Percentiles rank a stretch among this genome's conserved stretches.
Evolutionary conservation across 371 early-diverging fungal species (phyloP).

Genomic region (Mucor plumbeus): DNA sequence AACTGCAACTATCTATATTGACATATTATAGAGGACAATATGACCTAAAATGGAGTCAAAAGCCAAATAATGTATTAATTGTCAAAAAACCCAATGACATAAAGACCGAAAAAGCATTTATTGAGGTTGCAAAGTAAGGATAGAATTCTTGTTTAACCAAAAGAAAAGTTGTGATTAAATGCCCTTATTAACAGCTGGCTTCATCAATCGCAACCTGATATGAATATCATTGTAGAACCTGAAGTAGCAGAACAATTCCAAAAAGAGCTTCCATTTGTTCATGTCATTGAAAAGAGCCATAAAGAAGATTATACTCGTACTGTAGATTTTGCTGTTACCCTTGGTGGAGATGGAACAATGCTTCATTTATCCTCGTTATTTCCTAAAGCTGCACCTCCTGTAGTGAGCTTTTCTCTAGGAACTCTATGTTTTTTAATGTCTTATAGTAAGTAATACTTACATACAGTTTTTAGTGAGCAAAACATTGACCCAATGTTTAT

Average conservation of each 20-base stretch:
- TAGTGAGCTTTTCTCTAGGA: constrained; percentile 91
- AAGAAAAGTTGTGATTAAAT: not conserved
- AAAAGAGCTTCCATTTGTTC: constrained; percentile 59
- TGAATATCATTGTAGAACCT: constrained; percentile 75
- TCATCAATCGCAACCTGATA: constrained; percentile 55
- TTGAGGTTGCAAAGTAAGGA: constrained; percentile 65
- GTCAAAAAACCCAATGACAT: constrained; percentile 79
- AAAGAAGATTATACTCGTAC: constrained; percentile 59
- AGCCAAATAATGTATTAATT: constrained; percentile 77
- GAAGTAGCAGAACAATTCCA: constrained; percentile 62
- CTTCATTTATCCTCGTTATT: constrained; percentile 89
- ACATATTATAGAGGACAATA: constrained; percentile 52
- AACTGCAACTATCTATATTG: not conserved
- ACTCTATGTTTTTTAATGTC: constrained; percentile 92
- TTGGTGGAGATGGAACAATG: constrained; percentile 98
- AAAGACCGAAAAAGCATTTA: constrained; percentile 68
- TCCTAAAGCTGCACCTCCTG: constrained; percentile 81
- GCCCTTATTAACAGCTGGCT: constrained; percentile 59
- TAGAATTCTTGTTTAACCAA: not conserved
- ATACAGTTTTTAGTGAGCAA: not conserved
- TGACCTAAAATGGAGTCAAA: constrained; percentile 64
- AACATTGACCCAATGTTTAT: not conserved
- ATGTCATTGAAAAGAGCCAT: constrained; percentile 60
- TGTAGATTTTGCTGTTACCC: constrained; percentile 88
- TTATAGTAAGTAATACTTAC: constrained; percentile 54